Percentiles rank a stretch among this genome's conserved stretches.
These are phyloP conservation scores for Salix dunnii DNA, from an alignment of 345 rosid species.

Conservation along the genomic window DNA sequence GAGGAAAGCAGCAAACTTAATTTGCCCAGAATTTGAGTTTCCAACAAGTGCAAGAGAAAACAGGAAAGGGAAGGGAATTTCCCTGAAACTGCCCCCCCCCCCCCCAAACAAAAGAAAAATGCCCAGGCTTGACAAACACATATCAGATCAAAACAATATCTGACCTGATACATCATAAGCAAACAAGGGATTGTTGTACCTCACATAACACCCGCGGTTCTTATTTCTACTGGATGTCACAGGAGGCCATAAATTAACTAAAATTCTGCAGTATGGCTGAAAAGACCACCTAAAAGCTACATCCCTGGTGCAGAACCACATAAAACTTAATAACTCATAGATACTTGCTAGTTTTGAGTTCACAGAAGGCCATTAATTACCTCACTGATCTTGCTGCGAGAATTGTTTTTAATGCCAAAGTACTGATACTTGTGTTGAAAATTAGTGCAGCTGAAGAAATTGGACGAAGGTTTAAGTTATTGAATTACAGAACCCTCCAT, in stretches of 20 bases:
- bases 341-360: neutral
- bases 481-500: constrained; percentile 18
- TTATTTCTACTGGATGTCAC: neutral
- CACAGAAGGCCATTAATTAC: constrained; percentile 15
- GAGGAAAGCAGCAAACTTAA: neutral
- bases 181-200: neutral
- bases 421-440: constrained; percentile 4
- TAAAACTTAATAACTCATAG: neutral
- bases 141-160: neutral
- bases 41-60: neutral
- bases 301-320: neutral
- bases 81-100: neutral
- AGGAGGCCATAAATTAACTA: neutral
- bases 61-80: neutral
- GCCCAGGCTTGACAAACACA: neutral
- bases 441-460: constrained; percentile 16
- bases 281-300: neutral
- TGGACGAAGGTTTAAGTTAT: constrained; percentile 20
- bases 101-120: neutral
- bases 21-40: neutral
- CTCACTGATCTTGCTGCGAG: constrained; percentile 27
- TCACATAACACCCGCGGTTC: neutral
- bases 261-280: neutral
- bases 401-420: constrained; percentile 17
- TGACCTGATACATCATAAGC: neutral